Conservation (phyloP, 2,329 filamentous ascomycete species). For the Graphium sp. region DNA sequence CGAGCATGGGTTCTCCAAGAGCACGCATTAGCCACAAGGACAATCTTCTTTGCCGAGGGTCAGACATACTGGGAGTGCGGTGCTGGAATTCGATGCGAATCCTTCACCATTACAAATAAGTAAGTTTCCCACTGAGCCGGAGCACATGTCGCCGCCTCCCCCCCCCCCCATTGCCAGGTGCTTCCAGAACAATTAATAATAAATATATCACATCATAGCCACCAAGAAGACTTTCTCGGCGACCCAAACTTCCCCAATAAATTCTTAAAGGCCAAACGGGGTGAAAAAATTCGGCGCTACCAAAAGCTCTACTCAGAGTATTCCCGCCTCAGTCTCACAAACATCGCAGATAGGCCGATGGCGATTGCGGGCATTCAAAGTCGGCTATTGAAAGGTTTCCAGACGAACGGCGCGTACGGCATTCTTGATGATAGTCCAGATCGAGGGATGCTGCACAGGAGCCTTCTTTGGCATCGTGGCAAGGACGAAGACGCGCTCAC, state of each 20-base stretch:
- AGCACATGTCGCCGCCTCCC: no score
- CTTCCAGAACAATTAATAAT: no score
- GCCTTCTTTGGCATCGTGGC: constrained; percentile 13
- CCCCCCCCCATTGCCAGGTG: no score
- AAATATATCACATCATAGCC: neutral
- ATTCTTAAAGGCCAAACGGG: constrained; percentile 4
- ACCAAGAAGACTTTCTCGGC: constrained; percentile 9
- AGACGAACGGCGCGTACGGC: constrained; percentile 12
- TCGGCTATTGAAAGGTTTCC: constrained; percentile 9
- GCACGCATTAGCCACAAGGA: constrained; percentile 16
- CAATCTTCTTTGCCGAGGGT: constrained; percentile 16
- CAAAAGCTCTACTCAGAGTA: constrained; percentile 13
- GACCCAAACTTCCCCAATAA: constrained; percentile 12
- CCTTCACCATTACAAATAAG: constrained; percentile 14
- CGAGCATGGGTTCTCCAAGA: constrained; percentile 23
- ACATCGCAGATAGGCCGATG: constrained; percentile 10
- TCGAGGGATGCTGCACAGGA: neutral
- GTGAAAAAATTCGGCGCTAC: constrained; percentile 9
- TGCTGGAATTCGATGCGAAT: constrained; percentile 16
- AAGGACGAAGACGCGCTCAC: constrained; percentile 4
- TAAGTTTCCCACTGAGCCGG: no score
- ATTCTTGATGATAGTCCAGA: constrained; percentile 15
- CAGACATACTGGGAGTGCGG: constrained; percentile 22
- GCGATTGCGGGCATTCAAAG: constrained; percentile 15
- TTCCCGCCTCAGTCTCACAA: constrained; percentile 11